phyloP scores from a whole-genome alignment of 2,329 filamentous ascomycete genomes.

The Alternaria sp. region DNA sequence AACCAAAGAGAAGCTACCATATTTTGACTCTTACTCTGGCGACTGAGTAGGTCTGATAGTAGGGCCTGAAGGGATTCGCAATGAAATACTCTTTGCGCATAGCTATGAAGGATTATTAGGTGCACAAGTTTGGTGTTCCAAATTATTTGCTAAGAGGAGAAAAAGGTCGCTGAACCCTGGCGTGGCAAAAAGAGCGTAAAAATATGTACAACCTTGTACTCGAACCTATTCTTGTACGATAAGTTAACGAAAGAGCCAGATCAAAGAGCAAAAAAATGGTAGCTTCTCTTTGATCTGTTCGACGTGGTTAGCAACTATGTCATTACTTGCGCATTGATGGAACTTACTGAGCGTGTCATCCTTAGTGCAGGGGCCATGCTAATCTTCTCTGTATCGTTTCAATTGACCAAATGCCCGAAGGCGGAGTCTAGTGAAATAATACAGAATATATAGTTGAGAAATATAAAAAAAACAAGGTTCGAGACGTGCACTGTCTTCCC shows the following conservation, averaged over 20 bases:
- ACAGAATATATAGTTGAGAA: slow-evolving; percentile 6
- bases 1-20: slow-evolving; percentile 50
- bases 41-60: not conserved
- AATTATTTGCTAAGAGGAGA: not conserved
- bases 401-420: slow-evolving; percentile 40
- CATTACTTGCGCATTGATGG: too few species aligned
- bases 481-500: not conserved
- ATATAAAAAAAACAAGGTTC: too few species aligned
- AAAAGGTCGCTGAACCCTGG: not conserved
- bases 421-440: not conserved
- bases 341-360: slow-evolving; percentile 70
- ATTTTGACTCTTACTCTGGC: slow-evolving; percentile 32
- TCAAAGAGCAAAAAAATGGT: slow-evolving; percentile 43
- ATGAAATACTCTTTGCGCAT: not conserved
- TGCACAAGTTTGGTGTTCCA: not conserved
- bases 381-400: slow-evolving; percentile 52
- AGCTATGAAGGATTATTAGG: not conserved
- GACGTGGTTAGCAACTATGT: too few species aligned
- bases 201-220: not conserved
- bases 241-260: not conserved
- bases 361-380: slow-evolving; percentile 77
- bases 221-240: not conserved
- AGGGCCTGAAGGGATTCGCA: not conserved
- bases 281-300: slow-evolving; percentile 46
- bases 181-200: not conserved